Evolutionary conservation across 768 basidiomycete genomes (phyloP).

Genomic region (Russula foetens): DNA sequence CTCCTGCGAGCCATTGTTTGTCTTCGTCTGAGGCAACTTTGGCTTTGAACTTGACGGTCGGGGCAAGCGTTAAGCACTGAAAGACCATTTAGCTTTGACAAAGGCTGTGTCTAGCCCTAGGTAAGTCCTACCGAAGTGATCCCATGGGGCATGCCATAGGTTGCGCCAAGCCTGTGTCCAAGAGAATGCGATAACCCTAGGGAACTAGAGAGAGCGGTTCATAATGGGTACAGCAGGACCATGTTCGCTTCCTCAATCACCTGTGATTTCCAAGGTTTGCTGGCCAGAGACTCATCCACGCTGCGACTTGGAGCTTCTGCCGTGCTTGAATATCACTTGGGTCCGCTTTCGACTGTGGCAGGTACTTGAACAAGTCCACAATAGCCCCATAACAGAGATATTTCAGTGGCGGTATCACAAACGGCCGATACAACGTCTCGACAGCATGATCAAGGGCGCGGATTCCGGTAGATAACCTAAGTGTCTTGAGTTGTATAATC

Average conservation of each 20-base stretch:
- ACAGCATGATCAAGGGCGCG: constrained; percentile 75
- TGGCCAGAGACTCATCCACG: constrained; percentile 80
- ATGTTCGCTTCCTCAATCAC: constrained; percentile 25
- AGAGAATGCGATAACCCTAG: constrained; percentile 72
- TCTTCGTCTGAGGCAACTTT: constrained; percentile 50
- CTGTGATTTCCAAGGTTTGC: constrained; percentile 46
- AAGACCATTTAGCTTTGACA: neutral
- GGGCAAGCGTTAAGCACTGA: constrained; percentile 65
- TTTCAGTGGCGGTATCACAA: constrained; percentile 50
- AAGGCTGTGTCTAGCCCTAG: neutral
- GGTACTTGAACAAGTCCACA: constrained; percentile 64
- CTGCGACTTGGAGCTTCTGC: constrained; percentile 62
- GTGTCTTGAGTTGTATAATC: neutral
- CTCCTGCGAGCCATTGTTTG: constrained; percentile 49
- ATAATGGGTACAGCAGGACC: neutral
- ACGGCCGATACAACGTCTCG: constrained; percentile 55
- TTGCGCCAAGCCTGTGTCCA: constrained; percentile 65
- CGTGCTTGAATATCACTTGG: constrained; percentile 49
- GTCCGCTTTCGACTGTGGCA: constrained; percentile 55
- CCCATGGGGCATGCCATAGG: constrained; percentile 71
- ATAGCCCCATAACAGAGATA: constrained; percentile 57
- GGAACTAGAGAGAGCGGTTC: constrained; percentile 31
- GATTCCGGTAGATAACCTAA: constrained; percentile 71
- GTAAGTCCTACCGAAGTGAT: constrained; percentile 59
- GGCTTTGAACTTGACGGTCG: constrained; percentile 53